Conservation (phyloP, 495 filamentous ascomycete species). For the Aspergillus diversus region DNA sequence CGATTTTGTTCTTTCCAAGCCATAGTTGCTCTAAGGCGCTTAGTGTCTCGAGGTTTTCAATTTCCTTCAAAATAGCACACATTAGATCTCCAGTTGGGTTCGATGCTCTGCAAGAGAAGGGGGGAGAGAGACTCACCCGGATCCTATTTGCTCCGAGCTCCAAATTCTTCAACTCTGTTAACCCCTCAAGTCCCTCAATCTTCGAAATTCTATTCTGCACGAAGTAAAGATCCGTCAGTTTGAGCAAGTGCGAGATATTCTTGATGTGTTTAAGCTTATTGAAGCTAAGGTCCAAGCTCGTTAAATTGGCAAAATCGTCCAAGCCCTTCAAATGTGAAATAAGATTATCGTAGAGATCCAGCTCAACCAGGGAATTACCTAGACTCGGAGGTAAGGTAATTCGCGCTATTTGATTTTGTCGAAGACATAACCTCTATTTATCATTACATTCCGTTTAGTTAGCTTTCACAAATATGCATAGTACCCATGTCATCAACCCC, state of each 20-base stretch:
- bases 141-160: constrained; percentile 94
- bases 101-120: neutral
- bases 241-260: constrained; percentile 74
- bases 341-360: constrained; percentile 98
- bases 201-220: constrained; percentile 89
- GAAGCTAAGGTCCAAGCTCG: constrained; percentile 87
- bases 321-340: constrained; percentile 86
- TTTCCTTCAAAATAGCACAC: constrained; percentile 55
- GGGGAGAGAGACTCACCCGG: constrained; percentile 49
- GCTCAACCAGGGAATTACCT: constrained; percentile 68
- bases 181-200: constrained; percentile 82
- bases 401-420: constrained; percentile 85
- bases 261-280: constrained; percentile 99
- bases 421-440: constrained; percentile 77
- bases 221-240: constrained; percentile 86
- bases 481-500: neutral
- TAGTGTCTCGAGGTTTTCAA: constrained; percentile 82
- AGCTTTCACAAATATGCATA: no score
- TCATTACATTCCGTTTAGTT: no score
- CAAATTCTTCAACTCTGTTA: constrained; percentile 75
- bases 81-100: constrained; percentile 13
- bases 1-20: constrained; percentile 98
- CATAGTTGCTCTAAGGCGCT: constrained; percentile 82
- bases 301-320: constrained; percentile 73
- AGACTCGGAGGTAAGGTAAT: constrained; percentile 70